phyloP scores from a whole-genome alignment of 768 basidiomycete genomes.

The Lentinula boryana region DNA sequence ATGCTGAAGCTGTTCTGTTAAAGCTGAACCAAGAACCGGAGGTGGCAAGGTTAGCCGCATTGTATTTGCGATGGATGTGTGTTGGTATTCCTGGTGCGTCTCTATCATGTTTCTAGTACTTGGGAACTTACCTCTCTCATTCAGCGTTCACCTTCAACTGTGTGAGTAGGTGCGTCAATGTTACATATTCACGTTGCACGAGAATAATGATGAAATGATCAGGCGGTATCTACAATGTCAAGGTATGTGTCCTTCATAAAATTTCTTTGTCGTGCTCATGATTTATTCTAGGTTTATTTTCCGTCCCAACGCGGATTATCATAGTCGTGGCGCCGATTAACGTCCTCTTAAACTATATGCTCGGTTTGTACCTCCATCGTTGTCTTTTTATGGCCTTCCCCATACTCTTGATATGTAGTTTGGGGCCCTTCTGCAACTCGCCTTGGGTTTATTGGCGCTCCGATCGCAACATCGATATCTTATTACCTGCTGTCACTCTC shows the following conservation, averaged over 20 bases:
- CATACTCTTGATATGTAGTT: conserved; percentile 21
- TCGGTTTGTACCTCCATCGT: background rate
- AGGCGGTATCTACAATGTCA: conserved; percentile 57
- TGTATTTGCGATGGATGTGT: conserved; percentile 73
- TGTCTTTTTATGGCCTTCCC: no score
- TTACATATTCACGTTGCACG: conserved; percentile 9
- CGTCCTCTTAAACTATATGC: background rate
- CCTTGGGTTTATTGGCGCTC: conserved; percentile 70
- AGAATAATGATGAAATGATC: background rate
- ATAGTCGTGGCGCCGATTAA: conserved; percentile 22
- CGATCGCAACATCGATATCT: conserved; percentile 54
- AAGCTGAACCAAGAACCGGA: conserved; percentile 75
- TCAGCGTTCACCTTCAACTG: conserved; percentile 47
- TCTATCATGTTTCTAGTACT: background rate
- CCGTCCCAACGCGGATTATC: conserved; percentile 56
- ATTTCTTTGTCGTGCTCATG: background rate
- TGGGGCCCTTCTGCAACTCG: conserved; percentile 57
- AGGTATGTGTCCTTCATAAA: conserved; percentile 19
- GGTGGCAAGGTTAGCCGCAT: conserved; percentile 68
- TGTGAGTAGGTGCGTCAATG: conserved; percentile 33
- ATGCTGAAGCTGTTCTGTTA: conserved; percentile 73
- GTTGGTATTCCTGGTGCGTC: conserved; percentile 67
- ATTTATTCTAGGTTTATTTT: conserved; percentile 31
- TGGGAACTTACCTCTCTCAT: conserved; percentile 4
- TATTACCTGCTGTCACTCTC: conserved; percentile 76